These are phyloP conservation scores for Hericium erinaceus DNA, from an alignment of 768 basidiomycete species.

Conservation along the genomic window DNA sequence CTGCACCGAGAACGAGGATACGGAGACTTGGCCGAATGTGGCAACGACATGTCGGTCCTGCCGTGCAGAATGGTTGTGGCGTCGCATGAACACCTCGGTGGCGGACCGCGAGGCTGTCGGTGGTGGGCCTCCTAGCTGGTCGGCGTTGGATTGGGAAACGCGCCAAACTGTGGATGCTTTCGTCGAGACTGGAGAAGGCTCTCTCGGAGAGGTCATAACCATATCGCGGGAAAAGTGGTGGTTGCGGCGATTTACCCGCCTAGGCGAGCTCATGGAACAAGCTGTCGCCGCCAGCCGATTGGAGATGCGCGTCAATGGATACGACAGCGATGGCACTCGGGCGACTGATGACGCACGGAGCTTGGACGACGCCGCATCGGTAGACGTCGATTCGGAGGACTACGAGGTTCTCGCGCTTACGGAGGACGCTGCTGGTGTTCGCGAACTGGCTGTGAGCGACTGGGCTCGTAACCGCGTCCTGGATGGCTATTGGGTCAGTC, in stretches of 20 bases:
- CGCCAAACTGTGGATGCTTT: slow-evolving; percentile 62
- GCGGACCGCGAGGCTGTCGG: slow-evolving; percentile 51
- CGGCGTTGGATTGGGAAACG: slow-evolving; percentile 52
- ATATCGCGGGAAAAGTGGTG: slow-evolving; percentile 65
- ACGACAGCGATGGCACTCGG: slow-evolving; percentile 21
- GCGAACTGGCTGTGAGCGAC: slow-evolving; percentile 53
- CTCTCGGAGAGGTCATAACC: slow-evolving; percentile 47
- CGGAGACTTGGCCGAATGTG: slow-evolving; percentile 54
- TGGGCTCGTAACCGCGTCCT: slow-evolving; percentile 66
- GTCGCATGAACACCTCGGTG: slow-evolving; percentile 36
- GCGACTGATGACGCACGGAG: slow-evolving; percentile 31
- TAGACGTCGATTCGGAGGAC: slow-evolving; percentile 15
- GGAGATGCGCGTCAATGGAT: slow-evolving; percentile 27
- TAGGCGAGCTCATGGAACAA: slow-evolving; percentile 57
- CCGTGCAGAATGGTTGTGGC: slow-evolving; percentile 58
- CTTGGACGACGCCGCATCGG: slow-evolving; percentile 20
- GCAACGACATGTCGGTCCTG: slow-evolving; percentile 63
- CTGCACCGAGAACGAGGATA: slow-evolving; percentile 65
- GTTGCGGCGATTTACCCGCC: slow-evolving; percentile 55
- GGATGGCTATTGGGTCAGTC: slow-evolving; percentile 70
- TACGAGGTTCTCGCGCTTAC: slow-evolving; percentile 27
- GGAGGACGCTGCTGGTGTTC: slow-evolving; percentile 37
- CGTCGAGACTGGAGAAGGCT: slow-evolving; percentile 65
- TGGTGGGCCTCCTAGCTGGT: slow-evolving; percentile 23
- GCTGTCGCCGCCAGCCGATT: slow-evolving; percentile 47